Base-by-base conservation (phyloP, 768 basidiomycete genomes). In the Mycena crocata region DNA sequence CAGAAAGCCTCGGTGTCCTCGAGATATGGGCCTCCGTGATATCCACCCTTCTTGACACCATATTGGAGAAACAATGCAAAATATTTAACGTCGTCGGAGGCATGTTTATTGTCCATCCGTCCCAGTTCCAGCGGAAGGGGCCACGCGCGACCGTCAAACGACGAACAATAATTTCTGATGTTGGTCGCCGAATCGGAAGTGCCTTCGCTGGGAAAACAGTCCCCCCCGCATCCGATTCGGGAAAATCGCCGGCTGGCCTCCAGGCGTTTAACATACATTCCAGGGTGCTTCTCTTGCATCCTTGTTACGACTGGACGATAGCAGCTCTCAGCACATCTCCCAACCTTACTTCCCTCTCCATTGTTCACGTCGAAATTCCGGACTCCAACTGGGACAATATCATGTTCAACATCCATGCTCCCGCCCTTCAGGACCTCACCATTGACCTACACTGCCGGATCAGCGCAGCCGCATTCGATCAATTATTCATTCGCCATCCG, bases 101-200 rank as follows among this genome's bases (percentile, higher is more conserved):
- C 15, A 64, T 68, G 62, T 68, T 68, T 26, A 64, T 64, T 17
- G 62, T 55, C 7, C 67, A 68, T 58, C 26, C 55, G 1, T 63
- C 67, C 19, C 67, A 68, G 44, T 63, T 68, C 3, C 56, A 44
- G 24, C 37, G 46, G 31, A 57, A 28, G 35, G 34, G 32, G 15
- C 40, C 55, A 21, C 40, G 21, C 26, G 21, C 37, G 34, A 28
- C 30, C 6, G 24, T 35, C 21, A 21, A 62, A 3, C 49, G 46
- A 28, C 52, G 49, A 35, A 44, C 56, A 10, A 28, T 58, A 8
- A 28, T 63, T 5, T 35, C 23, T 31, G 64, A 46, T 34, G 30
- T 60, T 7, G 49, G 50, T 23, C 66, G 56, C n/a, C 54, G 55
- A 54, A 42, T 67, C 12, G 30, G 54, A 14, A 67, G 61, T 14